Evolutionary conservation across 164 flowering plant species (phyloP).

Genomic region (Taxillus chinensis): DNA sequence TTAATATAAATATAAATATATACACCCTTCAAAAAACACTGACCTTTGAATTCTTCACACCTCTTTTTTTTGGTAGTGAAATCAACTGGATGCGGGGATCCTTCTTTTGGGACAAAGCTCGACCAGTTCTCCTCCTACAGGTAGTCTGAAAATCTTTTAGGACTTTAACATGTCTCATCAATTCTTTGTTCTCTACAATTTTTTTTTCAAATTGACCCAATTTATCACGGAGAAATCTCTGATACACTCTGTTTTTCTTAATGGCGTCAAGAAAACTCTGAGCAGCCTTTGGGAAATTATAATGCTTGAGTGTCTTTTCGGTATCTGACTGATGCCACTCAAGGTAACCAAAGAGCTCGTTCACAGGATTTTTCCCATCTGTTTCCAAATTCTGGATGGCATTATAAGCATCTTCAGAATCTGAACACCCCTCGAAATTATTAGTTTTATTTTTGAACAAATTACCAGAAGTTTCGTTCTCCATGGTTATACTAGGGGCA

Average conservation of each 20-base stretch:
- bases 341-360: slow-evolving; percentile 15
- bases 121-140: slow-evolving; percentile 49
- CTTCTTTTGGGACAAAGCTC: slow-evolving; percentile 47
- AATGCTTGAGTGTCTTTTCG: slow-evolving; percentile 13
- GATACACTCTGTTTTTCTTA: slow-evolving; percentile 76
- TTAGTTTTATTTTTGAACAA: slow-evolving; percentile 20
- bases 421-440: slow-evolving; percentile 29
- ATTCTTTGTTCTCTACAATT: slow-evolving; percentile 58
- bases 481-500: slow-evolving; percentile 20
- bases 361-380: slow-evolving; percentile 7
- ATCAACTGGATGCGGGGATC: slow-evolving; percentile 66
- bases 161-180: slow-evolving; percentile 49
- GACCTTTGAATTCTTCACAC: slow-evolving; percentile 32
- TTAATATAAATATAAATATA: neutral
- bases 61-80: slow-evolving; percentile 29
- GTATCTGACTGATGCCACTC: slow-evolving; percentile 25
- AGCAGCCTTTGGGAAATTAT: slow-evolving; percentile 52
- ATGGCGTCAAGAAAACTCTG: slow-evolving; percentile 64
- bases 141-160: slow-evolving; percentile 57
- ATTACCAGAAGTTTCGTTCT: slow-evolving; percentile 27
- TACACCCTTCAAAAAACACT: slow-evolving; percentile 1
- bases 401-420: slow-evolving; percentile 25
- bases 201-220: slow-evolving; percentile 64
- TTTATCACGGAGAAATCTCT: slow-evolving; percentile 58
- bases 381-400: slow-evolving; percentile 11